Conservation (phyloP, 345 rosid species). For the Melastoma malabathricum region DNA sequence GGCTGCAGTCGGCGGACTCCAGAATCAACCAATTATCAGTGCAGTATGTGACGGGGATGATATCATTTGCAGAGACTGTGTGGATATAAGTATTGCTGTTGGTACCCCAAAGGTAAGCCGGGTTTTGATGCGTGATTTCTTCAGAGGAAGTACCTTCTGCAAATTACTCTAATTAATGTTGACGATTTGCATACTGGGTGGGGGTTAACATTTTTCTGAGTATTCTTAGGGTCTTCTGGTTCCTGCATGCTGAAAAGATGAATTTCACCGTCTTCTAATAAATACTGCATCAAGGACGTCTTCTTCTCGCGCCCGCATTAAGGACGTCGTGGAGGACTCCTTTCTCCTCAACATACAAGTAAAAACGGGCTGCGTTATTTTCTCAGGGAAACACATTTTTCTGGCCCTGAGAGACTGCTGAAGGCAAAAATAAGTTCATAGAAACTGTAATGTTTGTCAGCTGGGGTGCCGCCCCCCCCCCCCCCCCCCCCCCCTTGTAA, state of each 20-base stretch:
- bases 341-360: slow-evolving; percentile 43
- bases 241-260: slow-evolving; percentile 64
- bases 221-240: slow-evolving; percentile 69
- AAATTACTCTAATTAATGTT: no score
- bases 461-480: no score
- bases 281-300: slow-evolving; percentile 82
- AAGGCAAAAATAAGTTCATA: no score
- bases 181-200: no score
- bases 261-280: slow-evolving; percentile 86
- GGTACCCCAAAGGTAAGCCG: slow-evolving; percentile 68
- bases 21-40: slow-evolving; percentile 86
- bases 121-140: not conserved
- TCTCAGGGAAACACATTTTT: no score
- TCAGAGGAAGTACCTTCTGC: no score
- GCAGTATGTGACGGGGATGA: slow-evolving; percentile 99
- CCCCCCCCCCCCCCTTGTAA: no score
- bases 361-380: no score
- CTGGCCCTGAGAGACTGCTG: no score
- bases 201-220: not conserved
- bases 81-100: slow-evolving; percentile 89
- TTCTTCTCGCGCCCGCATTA: slow-evolving; percentile 70
- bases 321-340: slow-evolving; percentile 80
- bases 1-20: slow-evolving; percentile 96
- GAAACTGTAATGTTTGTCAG: no score
- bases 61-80: slow-evolving; percentile 86